Percentiles rank a stretch among this genome's conserved stretches.
phyloP scores from a whole-genome alignment of 805 yeast species.

The Cyberlindnera xishuangbannaensis region DNA sequence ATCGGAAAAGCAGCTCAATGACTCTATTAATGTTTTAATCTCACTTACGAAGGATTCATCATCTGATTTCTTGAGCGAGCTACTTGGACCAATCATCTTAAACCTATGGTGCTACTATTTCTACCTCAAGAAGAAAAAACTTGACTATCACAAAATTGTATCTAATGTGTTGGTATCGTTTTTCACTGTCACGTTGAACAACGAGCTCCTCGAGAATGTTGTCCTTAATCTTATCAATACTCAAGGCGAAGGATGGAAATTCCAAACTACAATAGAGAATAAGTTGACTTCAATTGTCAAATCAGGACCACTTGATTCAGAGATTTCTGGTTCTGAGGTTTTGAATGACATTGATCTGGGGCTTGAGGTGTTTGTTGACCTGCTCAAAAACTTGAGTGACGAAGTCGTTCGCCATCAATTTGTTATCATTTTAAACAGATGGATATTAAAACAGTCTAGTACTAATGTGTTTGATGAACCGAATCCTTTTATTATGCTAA shows the following conservation, averaged over 20 bases:
- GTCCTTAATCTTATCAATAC: constrained; percentile 28
- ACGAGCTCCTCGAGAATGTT: constrained; percentile 22
- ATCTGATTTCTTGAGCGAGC: constrained; percentile 28
- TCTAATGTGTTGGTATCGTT: constrained; percentile 29
- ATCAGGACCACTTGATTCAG: constrained; percentile 2
- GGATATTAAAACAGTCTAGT: constrained; percentile 38
- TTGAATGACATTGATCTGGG: constrained; percentile 41
- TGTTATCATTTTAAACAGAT: constrained; percentile 46
- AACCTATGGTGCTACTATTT: constrained; percentile 33
- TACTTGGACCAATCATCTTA: constrained; percentile 27
- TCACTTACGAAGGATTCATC: constrained; percentile 48
- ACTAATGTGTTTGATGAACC: constrained; percentile 19
- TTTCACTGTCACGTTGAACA: constrained; percentile 26
- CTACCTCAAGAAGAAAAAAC: constrained; percentile 27
- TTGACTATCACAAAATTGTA: constrained; percentile 27
- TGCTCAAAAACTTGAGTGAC: constrained; percentile 48
- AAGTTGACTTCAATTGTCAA: constrained; percentile 31
- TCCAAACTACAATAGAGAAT: constrained; percentile 29
- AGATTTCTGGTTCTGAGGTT: constrained; percentile 24
- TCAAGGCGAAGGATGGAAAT: constrained; percentile 32
- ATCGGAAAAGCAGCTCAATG: constrained; percentile 47
- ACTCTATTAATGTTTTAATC: constrained; percentile 57
- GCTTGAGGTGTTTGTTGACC: constrained; percentile 33
- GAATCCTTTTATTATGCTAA: constrained; percentile 48
- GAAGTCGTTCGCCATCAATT: constrained; percentile 42